Conservation (phyloP, 2,329 filamentous ascomycete genomes). For the Periconia sp. region DNA sequence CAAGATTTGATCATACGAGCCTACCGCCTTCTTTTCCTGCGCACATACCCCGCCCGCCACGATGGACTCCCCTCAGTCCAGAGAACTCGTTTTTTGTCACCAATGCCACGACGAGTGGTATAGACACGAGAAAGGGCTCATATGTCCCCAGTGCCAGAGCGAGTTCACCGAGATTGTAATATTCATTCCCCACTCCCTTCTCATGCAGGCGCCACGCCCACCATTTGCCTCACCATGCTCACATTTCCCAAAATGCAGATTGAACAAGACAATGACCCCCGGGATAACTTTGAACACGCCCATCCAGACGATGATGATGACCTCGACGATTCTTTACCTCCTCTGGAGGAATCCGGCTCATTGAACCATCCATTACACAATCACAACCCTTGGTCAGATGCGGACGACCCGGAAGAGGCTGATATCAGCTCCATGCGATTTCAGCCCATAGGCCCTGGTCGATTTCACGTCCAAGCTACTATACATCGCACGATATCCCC, state of each 20-base stretch:
- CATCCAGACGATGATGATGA: slow-evolving; percentile 24
- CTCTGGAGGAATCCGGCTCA: slow-evolving; percentile 25
- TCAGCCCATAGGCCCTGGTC: slow-evolving; percentile 35
- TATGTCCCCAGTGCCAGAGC: slow-evolving; percentile 74
- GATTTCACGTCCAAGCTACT: slow-evolving; percentile 39
- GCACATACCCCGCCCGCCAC: slow-evolving; percentile 7
- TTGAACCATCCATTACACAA: slow-evolving; percentile 39
- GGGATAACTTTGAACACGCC: slow-evolving; percentile 39
- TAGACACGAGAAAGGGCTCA: slow-evolving; percentile 66
- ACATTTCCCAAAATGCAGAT: slow-evolving; percentile 38
- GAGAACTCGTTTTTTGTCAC: slow-evolving; percentile 84
- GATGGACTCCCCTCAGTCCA: slow-evolving; percentile 25
- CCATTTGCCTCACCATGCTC: too few species aligned
- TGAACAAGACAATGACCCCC: slow-evolving; percentile 64
- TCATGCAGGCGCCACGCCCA: neutral
- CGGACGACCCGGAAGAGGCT: slow-evolving; percentile 53
- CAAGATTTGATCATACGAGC: neutral
- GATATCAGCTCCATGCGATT: slow-evolving; percentile 53
- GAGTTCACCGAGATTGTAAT: slow-evolving; percentile 85
- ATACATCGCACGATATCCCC: slow-evolving; percentile 37
- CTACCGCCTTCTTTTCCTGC: neutral
- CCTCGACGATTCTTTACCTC: slow-evolving; percentile 33
- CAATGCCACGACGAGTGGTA: slow-evolving; percentile 81
- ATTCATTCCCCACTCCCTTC: slow-evolving; percentile 19
- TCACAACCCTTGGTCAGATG: slow-evolving; percentile 52